Evolutionary conservation across 2,329 filamentous ascomycete genomes (phyloP).

Genomic region (Xylaria sp.): DNA sequence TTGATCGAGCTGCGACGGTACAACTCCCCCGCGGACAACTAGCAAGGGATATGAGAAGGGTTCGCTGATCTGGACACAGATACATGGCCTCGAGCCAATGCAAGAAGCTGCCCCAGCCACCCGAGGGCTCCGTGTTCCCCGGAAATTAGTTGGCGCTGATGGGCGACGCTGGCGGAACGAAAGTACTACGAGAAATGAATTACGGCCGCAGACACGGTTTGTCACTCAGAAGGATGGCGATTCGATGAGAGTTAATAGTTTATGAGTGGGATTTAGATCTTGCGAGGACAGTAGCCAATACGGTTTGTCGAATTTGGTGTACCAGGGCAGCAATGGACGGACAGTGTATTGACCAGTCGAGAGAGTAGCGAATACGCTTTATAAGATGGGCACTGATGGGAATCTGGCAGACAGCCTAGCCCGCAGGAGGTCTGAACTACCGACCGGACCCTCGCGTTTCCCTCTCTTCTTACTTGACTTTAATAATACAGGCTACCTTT

Average conservation of each 20-base stretch:
- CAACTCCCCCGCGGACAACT: conserved; percentile 45
- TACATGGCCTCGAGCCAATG: conserved; percentile 92
- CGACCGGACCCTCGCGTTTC: neutral
- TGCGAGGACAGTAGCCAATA: neutral
- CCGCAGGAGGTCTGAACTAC: no score
- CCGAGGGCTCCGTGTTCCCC: conserved; percentile 74
- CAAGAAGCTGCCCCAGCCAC: conserved; percentile 95
- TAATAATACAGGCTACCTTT: conserved; percentile 4
- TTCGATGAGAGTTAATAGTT: conserved; percentile 5
- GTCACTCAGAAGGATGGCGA: neutral
- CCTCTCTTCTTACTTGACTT: neutral
- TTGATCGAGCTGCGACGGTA: conserved; percentile 86
- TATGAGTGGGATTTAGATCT: neutral
- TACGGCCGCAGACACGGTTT: conserved; percentile 10
- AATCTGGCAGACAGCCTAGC: neutral
- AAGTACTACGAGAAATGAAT: conserved; percentile 29
- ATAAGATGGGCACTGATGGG: conserved; percentile 31
- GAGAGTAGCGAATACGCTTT: conserved; percentile 2
- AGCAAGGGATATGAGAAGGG: neutral
- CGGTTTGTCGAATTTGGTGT: conserved; percentile 5
- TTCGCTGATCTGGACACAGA: conserved; percentile 57
- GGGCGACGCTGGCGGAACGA: neutral
- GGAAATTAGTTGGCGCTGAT: conserved; percentile 27
- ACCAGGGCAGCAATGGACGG: conserved; percentile 13
- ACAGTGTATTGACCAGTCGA: conserved; percentile 14